Conservation (phyloP, 2,329 filamentous ascomycete genomes). For the Ceratocystis lukuohia region DNA sequence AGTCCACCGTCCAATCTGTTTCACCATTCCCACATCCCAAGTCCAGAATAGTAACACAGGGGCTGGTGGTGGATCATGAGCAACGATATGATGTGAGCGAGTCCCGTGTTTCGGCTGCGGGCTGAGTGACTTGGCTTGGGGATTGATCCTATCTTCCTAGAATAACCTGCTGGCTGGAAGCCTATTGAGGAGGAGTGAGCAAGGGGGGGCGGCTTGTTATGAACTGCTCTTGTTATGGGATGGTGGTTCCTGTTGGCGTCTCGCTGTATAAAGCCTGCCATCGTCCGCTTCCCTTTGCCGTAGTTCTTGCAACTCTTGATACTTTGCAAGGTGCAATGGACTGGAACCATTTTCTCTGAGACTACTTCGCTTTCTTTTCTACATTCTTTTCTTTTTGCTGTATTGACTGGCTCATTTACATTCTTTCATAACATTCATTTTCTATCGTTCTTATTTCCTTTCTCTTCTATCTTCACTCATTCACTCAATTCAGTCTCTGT, state of each 20-base stretch:
- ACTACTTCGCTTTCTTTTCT: not conserved
- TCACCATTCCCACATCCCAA: not conserved
- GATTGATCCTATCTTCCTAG: not conserved
- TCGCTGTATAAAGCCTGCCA: not conserved
- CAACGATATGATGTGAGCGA: not conserved
- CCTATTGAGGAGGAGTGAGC: not conserved
- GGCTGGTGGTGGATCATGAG: not conserved
- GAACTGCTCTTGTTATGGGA: too few species aligned
- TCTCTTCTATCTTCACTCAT: slow-evolving; percentile 8
- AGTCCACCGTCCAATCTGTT: not conserved
- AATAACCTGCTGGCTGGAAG: not conserved
- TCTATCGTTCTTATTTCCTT: not conserved
- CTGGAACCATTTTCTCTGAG: slow-evolving; percentile 16
- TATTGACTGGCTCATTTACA: slow-evolving; percentile 14
- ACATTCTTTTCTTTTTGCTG: slow-evolving; percentile 13
- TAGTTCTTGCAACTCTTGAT: not conserved
- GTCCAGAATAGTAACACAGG: slow-evolving; percentile 1
- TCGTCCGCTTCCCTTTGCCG: not conserved
- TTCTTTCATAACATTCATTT: slow-evolving; percentile 14
- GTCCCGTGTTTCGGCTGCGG: not conserved
- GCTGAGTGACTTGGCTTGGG: not conserved
- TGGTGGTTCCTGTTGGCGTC: not conserved
- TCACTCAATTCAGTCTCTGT: not conserved
- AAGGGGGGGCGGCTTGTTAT: not conserved
- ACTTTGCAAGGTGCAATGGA: slow-evolving; percentile 10